Percentiles rank a stretch among this genome's conserved stretches.
phyloP scores from a whole-genome alignment of 169 alveolate species.

The Amoebophrya sp. region DNA sequence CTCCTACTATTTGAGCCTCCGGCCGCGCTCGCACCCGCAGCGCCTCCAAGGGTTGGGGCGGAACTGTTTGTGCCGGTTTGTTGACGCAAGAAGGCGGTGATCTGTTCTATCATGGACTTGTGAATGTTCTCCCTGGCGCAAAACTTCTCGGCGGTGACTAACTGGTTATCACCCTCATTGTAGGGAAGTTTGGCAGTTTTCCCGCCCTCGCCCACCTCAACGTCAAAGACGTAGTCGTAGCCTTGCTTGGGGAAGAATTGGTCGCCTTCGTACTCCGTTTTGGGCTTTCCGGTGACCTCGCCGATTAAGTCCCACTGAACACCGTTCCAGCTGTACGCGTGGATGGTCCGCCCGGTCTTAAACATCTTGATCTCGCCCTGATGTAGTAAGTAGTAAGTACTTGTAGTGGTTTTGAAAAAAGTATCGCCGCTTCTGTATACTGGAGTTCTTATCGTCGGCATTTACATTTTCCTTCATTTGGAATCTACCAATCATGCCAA shows the following conservation, averaged over 20 bases:
- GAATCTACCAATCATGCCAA: too few species aligned
- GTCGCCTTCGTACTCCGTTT: neutral
- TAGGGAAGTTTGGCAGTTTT: neutral
- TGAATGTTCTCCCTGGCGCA: neutral
- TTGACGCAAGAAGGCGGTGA: neutral
- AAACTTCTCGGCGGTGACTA: neutral
- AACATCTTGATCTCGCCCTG: neutral
- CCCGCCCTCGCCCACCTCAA: neutral
- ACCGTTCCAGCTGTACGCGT: neutral
- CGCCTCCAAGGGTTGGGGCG: too few species aligned
- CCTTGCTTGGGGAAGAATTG: neutral
- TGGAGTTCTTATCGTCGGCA: too few species aligned
- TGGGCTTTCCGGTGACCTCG: neutral
- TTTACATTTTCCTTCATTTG: too few species aligned
- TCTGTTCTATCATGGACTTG: neutral
- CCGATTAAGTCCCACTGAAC: neutral
- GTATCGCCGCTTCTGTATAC: too few species aligned
- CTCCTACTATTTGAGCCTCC: too few species aligned
- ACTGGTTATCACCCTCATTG: neutral
- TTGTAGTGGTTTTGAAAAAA: too few species aligned
- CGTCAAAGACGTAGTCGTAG: neutral
- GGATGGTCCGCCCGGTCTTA: neutral
- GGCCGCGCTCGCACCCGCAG: too few species aligned
- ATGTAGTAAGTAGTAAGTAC: too few species aligned
- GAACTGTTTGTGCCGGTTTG: neutral